Conservation (phyloP, 2,329 filamentous ascomycete genomes). For the Fusarium sp. region DNA sequence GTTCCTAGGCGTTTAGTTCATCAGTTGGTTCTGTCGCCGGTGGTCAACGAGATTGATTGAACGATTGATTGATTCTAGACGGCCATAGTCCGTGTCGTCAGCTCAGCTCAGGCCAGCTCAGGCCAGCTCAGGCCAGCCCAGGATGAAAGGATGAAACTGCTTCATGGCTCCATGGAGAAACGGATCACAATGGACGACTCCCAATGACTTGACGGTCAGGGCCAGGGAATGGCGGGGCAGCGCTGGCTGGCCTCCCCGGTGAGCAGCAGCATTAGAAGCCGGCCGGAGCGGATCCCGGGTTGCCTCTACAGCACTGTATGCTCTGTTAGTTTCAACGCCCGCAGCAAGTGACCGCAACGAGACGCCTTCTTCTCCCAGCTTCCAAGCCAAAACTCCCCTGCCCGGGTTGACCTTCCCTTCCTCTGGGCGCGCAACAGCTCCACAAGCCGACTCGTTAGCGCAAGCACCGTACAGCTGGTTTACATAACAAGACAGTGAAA, state of each 20-base stretch:
- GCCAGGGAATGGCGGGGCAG: slow-evolving; percentile 29
- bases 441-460: slow-evolving; percentile 8
- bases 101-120: neutral
- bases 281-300: slow-evolving; percentile 30
- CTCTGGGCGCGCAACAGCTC: neutral
- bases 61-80: neutral
- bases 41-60: neutral
- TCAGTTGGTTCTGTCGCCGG: neutral
- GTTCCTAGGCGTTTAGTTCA: neutral
- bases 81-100: neutral
- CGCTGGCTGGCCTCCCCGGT: neutral
- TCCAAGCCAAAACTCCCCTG: neutral
- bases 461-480: slow-evolving; percentile 13
- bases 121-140: neutral
- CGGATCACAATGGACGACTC: neutral
- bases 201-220: slow-evolving; percentile 8
- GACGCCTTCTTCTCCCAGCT: neutral
- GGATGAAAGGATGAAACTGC: slow-evolving; percentile 9
- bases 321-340: neutral
- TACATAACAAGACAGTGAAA: slow-evolving; percentile 3
- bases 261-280: neutral
- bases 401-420: neutral
- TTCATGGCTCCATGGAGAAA: slow-evolving; percentile 5
- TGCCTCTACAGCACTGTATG: neutral
- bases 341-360: neutral